Conservation (phyloP, 1,139 yeast species). For the Barnettozyma hawaiiensis region DNA sequence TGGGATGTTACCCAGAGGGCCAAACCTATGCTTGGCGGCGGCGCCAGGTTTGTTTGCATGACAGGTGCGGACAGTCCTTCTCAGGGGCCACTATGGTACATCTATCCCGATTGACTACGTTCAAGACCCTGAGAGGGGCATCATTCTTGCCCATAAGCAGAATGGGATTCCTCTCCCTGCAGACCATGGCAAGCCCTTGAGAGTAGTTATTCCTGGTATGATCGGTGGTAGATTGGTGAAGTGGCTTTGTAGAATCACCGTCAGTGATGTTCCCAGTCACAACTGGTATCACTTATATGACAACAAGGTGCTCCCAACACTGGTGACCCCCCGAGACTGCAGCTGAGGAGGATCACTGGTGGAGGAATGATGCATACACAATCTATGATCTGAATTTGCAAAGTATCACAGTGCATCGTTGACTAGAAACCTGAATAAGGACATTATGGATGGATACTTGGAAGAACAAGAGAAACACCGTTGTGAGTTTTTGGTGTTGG, state of each 20-base stretch:
- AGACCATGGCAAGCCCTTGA: slow-evolving; percentile 33
- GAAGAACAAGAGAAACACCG: slow-evolving; percentile 8
- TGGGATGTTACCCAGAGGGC: slow-evolving; percentile 28
- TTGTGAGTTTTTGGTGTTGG: slow-evolving; percentile 30
- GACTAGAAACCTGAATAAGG: slow-evolving; percentile 19
- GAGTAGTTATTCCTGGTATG: slow-evolving; percentile 32
- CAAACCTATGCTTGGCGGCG: slow-evolving; percentile 24
- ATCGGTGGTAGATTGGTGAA: slow-evolving; percentile 34
- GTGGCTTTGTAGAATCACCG: slow-evolving; percentile 28
- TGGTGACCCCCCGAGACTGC: slow-evolving; percentile 31
- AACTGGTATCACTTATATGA: slow-evolving; percentile 33
- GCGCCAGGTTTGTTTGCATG: slow-evolving; percentile 29
- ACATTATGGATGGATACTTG: slow-evolving; percentile 16
- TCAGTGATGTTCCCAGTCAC: slow-evolving; percentile 29
- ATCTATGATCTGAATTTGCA: slow-evolving; percentile 30
- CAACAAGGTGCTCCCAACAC: slow-evolving; percentile 31
- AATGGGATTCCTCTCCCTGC: slow-evolving; percentile 30
- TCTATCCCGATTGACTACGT: slow-evolving; percentile 29
- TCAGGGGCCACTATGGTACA: slow-evolving; percentile 32
- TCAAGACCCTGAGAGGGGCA: slow-evolving; percentile 27
- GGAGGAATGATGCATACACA: slow-evolving; percentile 33
- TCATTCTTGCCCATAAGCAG: slow-evolving; percentile 30
- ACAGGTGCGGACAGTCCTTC: slow-evolving; percentile 32
- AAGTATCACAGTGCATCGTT: slow-evolving; percentile 29
- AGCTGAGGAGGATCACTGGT: slow-evolving; percentile 26